Evolutionary conservation across 495 filamentous ascomycete species (phyloP), one percentile per base, ranked within the genome.

Genomic region (Zalerion maritima): DNA sequence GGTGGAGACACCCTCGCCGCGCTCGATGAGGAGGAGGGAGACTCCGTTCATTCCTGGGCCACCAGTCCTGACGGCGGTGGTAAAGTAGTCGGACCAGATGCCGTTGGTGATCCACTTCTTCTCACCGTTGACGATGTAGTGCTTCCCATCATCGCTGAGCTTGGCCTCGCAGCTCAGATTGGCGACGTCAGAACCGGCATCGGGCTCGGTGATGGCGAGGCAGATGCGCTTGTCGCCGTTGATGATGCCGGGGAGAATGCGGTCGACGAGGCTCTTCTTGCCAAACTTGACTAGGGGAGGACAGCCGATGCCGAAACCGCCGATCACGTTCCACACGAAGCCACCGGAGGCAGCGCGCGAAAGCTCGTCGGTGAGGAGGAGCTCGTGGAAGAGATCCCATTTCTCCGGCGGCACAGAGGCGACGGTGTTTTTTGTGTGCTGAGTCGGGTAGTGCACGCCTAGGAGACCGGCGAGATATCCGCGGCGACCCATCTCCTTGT

Each of bases 81-180:
- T 96, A 65, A 97, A 97, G 60, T 94, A 97, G 51, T 97, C 89
- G 33, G 65, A 69, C 80, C 81, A 94, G 37, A 94, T 69, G 43
- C 89, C 89, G 62, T 97, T 96, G 46, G 87, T 94, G 55, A 97
- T 97, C 89, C 89, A 96, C 57, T 97, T 97, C 75, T 97, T 96
- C 69, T 94, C 89, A 23, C 89, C 89, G 49, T 96, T 97, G 55
- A 97, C 89, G 36, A 97, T 94, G 55, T 91, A 97, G 55, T 94
- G 82, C 67, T 94, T 97, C 47, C 89, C 89, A 48, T 94, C 87
- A 41, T 82, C 73, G 29, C 66, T 75, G 24, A 93, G 76, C 61
- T 91, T 92, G 16, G 89, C 89, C 63, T 94, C 85, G 50, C 87
- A 94, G 14, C 75, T 86, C 21, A 97, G 55, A 57, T 91, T 94